Evolutionary conservation across 805 yeast species (phyloP), one percentile per base, ranked within the genome.

Genomic region (Zygoascus ofunaensis): DNA sequence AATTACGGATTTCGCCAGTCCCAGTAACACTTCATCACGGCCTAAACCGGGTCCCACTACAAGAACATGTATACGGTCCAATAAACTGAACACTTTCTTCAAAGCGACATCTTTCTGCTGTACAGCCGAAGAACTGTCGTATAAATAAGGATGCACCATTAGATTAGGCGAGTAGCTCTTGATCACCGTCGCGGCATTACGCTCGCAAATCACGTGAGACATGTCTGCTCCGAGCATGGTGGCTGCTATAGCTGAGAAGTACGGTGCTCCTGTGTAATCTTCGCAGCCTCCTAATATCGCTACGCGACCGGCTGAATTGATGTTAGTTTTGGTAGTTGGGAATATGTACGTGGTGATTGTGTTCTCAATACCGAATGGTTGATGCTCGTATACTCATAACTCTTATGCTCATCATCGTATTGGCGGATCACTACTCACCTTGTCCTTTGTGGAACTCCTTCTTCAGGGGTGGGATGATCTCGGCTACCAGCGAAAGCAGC

Each of bases 181-280:
- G 57, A 90, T 87, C 4, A 86, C 80, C 0, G 81, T 65, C 0
- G 85, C 89, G 0, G 97, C 97, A 24, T 68, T 64, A 41, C 66
- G 62, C 52, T 87, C 94, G 65, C 97, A 92, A n/a, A 92, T 72
- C 7, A 90, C 73, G 62, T 90, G 97, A 32, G 90, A 75, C 66
- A 92, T 69, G 59, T 90, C 98, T 43, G 87, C 81, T 0, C 98
- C 98, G 41, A 82, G 71, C 32, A 82, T 64, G 2, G 94, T 84
- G 1, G 94, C 77, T 1, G 95, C 83, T 59, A 83, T 82, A 4
- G 94, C 83, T 30, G 94, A 74, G 61, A 92, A 92, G 62, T 71
- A 92, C 1, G 97, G 97, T 0, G 98, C 98, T 0, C 98, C 98
- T 0, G 97, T 89, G 60, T 87, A 90, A 60, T 90, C 97, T 60